Base-by-base conservation (phyloP, 2,329 filamentous ascomycete species). In the Xylaria multiplex region DNA sequence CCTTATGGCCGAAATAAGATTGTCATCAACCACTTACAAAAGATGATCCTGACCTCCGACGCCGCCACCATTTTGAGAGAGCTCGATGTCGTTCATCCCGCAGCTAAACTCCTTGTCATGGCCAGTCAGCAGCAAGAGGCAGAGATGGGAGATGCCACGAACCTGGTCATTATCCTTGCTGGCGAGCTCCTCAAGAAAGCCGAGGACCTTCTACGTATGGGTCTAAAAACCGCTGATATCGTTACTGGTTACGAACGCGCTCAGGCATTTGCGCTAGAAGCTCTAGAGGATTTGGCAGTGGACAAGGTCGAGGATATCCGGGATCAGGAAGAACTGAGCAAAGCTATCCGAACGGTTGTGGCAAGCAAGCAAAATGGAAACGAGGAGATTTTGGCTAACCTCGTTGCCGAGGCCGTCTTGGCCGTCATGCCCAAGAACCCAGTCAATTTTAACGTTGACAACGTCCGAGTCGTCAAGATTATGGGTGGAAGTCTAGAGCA, bases 1-100 rank as follows among this genome's bases (percentile, higher is more conserved):
- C 96, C 96, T 67, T 97, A 97, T 82, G 96, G 96, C 77, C 92
- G 96, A 81, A 99, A 99, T 86, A 99, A 99, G 85, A 94, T 99
- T 78, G 93, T 99, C 83, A 98, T 99, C 86, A 99, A 99, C 86
- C 96, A 99, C 83, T 87, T 99, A 70, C 93, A 97, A 81, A 99
- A 99, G 87, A 97, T 99, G 96, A 97, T 97, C 75, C 86, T 99
- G 71, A 99, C 96, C 74, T 98, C 94, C 67, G 96, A 99, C 78
- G 96, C 96, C 71, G 96, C 96, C 72, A 98, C 96, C 49, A 99
- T 99, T 78, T 87, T 99, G 74, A 91, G 93, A 77, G 96, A 99
- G 84, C 89, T 99, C 80, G 96, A 99, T 77, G 96, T 99, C 69
- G 94, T 99, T 63, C 96, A 99, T 84, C 96, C 96, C 69, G 96